Base-by-base conservation (phyloP, 2,329 filamentous ascomycete genomes). In the Cucurbitaria berberidis region DNA sequence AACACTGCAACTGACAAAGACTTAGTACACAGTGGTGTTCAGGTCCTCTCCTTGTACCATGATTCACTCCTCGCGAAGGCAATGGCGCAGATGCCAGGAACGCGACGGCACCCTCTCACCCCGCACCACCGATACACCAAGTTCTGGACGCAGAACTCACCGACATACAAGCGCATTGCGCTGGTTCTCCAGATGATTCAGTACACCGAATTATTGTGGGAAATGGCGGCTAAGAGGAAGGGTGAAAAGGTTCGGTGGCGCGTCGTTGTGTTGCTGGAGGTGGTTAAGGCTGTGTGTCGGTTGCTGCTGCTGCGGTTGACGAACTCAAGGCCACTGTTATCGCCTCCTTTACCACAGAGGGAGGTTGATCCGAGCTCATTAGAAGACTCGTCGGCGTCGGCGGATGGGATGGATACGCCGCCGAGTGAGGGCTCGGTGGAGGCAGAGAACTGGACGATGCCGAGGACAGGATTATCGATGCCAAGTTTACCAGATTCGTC, bases 171-270 rank as follows among this genome's bases (percentile, higher is more conserved):
- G 53, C 85, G 90, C 53, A 86, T 96, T 48, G 93, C 93, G 35
- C 83, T 93, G 60, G 80, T 92, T 4, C 80, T 99, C 43, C 91
- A 96, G 72, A 89, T 96, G 77, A 89, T 97, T 22, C 90, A 95
- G 63, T 98, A 98, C 72, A 96, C 93, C 0, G 91, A 99, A 77
- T 81, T 99, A 26, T 79, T 99, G n/a, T 95, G 93, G 84, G 95
- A 99, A 74, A 99, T 99, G 95, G 86, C 89, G 24, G 93, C 93
- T 24, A 96, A 96, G 76, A 84, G 93, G 43, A 87, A 87, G 57
- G 90, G 91, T 16, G 92, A 96, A 74, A 86, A 84, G 67, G 77
- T 88, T 22, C 86, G 92, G 26, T 99, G 95, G 95, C 87, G 90
- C 45, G 86, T 96, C 0, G 86, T 98, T 5, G 87, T 98, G 10